phyloP scores from a whole-genome alignment of 31 red algal genomes.

The Bonnemaisonia californica region DNA sequence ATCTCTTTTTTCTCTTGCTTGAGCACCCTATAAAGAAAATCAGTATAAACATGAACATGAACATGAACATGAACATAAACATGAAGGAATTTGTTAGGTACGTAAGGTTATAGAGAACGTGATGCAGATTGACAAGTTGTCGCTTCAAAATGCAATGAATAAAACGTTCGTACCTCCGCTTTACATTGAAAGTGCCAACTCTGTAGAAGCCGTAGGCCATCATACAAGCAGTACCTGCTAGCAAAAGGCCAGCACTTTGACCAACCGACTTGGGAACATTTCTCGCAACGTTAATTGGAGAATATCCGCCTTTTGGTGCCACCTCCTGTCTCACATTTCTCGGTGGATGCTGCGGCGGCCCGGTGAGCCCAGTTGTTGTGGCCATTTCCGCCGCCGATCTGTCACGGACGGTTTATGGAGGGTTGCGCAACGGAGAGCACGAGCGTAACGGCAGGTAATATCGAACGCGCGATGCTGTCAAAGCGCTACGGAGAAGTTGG shows the following conservation, averaged over 20 bases:
- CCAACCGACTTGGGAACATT: constrained; percentile 89
- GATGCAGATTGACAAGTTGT: background rate
- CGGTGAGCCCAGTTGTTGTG: constrained; percentile 39
- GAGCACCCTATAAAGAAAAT: constrained; percentile 47
- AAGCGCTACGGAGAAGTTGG: too few species aligned
- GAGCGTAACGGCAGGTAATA: too few species aligned
- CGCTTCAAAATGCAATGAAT: background rate
- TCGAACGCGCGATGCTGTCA: too few species aligned
- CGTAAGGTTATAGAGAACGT: too few species aligned
- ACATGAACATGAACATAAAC: too few species aligned
- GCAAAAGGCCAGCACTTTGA: constrained; percentile 51
- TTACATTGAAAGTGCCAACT: constrained; percentile 82
- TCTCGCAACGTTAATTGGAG: constrained; percentile 80
- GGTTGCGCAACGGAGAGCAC: too few species aligned
- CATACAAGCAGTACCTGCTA: constrained; percentile 65
- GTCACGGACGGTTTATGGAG: too few species aligned
- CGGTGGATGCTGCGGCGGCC: constrained; percentile 80
- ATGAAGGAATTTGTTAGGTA: too few species aligned
- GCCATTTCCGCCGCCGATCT: constrained; percentile 3
- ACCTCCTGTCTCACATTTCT: constrained; percentile 81
- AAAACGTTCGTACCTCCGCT: constrained; percentile 67
- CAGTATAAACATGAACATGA: background rate
- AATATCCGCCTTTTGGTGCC: constrained; percentile 90
- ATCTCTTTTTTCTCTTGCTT: constrained; percentile 76
- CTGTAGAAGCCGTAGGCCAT: constrained; percentile 82